Conservation (phyloP, 768 basidiomycete species). For the Candolleomyces aberdarensis region DNA sequence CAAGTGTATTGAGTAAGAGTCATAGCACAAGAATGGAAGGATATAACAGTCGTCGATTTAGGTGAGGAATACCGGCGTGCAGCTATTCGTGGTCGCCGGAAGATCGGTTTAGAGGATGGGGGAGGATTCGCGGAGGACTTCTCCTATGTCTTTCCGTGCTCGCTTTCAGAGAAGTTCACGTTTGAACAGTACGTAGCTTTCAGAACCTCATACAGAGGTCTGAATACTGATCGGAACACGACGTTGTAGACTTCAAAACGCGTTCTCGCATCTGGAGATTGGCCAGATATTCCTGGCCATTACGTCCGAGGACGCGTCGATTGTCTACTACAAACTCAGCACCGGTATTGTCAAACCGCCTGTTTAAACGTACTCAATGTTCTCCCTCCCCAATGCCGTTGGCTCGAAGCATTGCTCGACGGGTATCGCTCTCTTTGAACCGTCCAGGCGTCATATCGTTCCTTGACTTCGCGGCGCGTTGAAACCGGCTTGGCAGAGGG, state of each 20-base stretch:
- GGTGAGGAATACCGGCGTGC: constrained; percentile 45
- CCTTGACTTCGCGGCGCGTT: too few relatives aligned
- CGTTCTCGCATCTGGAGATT: constrained; percentile 50
- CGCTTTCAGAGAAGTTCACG: constrained; percentile 62
- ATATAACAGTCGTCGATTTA: constrained; percentile 63
- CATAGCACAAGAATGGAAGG: constrained; percentile 70
- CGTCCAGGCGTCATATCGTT: too few relatives aligned
- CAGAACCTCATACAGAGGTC: neutral
- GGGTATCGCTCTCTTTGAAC: too few relatives aligned
- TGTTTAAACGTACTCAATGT: constrained; percentile 30
- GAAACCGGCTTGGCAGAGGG: too few relatives aligned
- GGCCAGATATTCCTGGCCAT: constrained; percentile 65
- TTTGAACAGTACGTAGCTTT: constrained; percentile 47
- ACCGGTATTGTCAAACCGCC: constrained; percentile 74
- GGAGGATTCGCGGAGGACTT: constrained; percentile 34
- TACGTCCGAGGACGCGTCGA: constrained; percentile 73
- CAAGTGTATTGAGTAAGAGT: constrained; percentile 1
- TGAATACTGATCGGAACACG: neutral
- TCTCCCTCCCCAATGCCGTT: too few relatives aligned
- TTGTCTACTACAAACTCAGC: constrained; percentile 82
- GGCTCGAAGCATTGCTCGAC: too few relatives aligned
- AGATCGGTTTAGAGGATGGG: constrained; percentile 23
- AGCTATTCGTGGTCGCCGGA: constrained; percentile 57
- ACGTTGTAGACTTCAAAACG: constrained; percentile 49
- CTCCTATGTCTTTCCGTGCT: constrained; percentile 62